Conservation (phyloP, 306 rosid species). For the Lathyrus oleraceus region DNA sequence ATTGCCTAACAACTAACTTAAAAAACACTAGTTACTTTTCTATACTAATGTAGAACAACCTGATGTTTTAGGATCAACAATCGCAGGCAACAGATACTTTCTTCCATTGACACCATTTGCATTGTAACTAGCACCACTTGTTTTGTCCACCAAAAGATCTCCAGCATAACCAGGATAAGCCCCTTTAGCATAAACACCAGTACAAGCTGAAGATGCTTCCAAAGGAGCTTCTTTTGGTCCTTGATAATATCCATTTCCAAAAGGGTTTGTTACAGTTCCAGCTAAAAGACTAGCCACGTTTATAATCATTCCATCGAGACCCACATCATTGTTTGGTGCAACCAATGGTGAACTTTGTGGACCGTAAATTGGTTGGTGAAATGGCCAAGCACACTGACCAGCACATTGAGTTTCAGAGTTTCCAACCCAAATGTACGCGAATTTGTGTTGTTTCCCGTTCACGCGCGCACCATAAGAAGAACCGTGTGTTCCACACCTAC, state of each 20-base stretch:
- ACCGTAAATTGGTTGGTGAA: slow-evolving; percentile 68
- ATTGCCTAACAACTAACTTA: neutral
- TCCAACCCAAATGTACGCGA: slow-evolving; percentile 70
- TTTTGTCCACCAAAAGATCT: slow-evolving; percentile 49
- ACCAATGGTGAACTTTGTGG: slow-evolving; percentile 56
- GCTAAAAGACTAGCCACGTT: slow-evolving; percentile 70
- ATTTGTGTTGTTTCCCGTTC: slow-evolving; percentile 41
- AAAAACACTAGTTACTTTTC: neutral
- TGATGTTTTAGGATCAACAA: slow-evolving; percentile 57
- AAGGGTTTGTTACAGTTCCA: slow-evolving; percentile 65
- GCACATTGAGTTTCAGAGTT: slow-evolving; percentile 73
- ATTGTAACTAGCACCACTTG: slow-evolving; percentile 67
- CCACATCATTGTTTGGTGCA: slow-evolving; percentile 72
- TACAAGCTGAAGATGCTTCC: slow-evolving; percentile 73
- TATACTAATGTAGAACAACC: slow-evolving; percentile 56
- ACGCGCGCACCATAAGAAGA: slow-evolving; percentile 36
- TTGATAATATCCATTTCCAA: slow-evolving; percentile 68
- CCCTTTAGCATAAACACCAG: slow-evolving; percentile 64
- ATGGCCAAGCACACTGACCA: slow-evolving; percentile 84
- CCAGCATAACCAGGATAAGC: slow-evolving; percentile 81
- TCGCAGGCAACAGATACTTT: slow-evolving; percentile 64
- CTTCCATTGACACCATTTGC: slow-evolving; percentile 56
- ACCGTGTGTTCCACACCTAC: slow-evolving; percentile 60
- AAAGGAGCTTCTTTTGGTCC: slow-evolving; percentile 73
- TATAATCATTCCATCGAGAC: slow-evolving; percentile 67